Percentiles rank a stretch among this genome's conserved stretches.
phyloP scores from a whole-genome alignment of 2,329 filamentous ascomycete genomes.

The Sphaceloma murrayae region DNA sequence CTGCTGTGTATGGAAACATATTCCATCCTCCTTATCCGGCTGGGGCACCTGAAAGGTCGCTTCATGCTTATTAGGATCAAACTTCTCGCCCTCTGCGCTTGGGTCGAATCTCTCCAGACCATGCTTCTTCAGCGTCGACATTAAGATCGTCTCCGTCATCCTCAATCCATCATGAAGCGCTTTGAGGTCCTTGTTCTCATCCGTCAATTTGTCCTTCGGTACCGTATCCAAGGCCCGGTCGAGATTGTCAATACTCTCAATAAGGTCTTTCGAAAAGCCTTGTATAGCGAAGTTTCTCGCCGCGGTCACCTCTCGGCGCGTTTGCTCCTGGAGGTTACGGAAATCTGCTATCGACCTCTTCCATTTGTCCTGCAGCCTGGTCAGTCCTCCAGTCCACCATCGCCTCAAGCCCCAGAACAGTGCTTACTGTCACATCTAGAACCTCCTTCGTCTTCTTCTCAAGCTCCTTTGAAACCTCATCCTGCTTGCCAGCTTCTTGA shows the following conservation, averaged over 20 bases:
- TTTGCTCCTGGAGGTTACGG: constrained; percentile 94
- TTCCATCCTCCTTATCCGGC: constrained; percentile 79
- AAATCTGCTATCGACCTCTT: constrained; percentile 91
- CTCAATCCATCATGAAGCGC: constrained; percentile 81
- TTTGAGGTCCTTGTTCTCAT: constrained; percentile 59
- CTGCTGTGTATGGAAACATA: constrained; percentile 84
- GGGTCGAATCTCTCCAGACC: constrained; percentile 86
- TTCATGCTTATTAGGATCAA: constrained; percentile 94
- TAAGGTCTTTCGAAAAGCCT: constrained; percentile 83
- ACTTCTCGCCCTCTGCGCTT: constrained; percentile 60
- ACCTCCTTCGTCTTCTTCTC: constrained; percentile 64
- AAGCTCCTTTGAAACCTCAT: constrained; percentile 53
- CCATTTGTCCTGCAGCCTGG: constrained; percentile 67
- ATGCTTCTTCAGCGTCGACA: constrained; percentile 85
- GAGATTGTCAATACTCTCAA: constrained; percentile 94
- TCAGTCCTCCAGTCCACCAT: constrained; percentile 16
- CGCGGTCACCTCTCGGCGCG: constrained; percentile 75
- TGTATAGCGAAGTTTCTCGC: constrained; percentile 92
- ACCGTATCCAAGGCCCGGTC: constrained; percentile 82
- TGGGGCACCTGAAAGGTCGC: constrained; percentile 89
- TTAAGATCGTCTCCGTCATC: constrained; percentile 87
- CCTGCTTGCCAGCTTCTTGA: constrained; percentile 36
- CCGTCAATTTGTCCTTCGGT: constrained; percentile 59
- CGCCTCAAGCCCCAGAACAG: too few species aligned
- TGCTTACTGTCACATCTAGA: constrained; percentile 74